Evolutionary conservation across 345 rosid species (phyloP).

Genomic region (rapeseed (Brassica napus)): DNA sequence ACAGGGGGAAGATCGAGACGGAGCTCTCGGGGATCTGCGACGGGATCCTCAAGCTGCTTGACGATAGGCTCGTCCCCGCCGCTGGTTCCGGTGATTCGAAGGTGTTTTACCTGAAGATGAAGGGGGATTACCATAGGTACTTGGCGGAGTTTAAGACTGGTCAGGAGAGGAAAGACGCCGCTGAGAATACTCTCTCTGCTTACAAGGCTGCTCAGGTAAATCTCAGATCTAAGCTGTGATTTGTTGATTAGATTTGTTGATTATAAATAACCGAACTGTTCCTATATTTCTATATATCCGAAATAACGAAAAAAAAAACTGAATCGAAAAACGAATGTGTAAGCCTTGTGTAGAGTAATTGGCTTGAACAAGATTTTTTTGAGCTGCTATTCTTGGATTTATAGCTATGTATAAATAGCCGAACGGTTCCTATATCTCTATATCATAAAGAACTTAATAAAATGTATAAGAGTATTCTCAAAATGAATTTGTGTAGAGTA

Average conservation of each 20-base stretch:
- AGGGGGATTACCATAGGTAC: conserved; percentile 93
- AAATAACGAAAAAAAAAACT: not conserved
- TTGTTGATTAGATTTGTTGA: not conserved
- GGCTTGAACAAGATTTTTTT: too few relatives aligned
- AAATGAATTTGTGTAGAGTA: too few relatives aligned
- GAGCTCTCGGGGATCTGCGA: conserved; percentile 84
- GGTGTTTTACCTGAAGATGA: conserved; percentile 94
- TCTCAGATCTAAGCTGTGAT: conserved; percentile 27
- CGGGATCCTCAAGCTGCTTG: conserved; percentile 86
- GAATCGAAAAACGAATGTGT: too few relatives aligned
- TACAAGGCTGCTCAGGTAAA: conserved; percentile 91
- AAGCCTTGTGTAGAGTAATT: too few relatives aligned
- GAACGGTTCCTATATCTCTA: too few relatives aligned
- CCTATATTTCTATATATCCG: not conserved
- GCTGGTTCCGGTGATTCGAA: conserved; percentile 79
- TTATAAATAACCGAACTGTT: not conserved
- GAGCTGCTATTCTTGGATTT: too few relatives aligned
- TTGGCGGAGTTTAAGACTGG: conserved; percentile 91
- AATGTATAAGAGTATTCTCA: too few relatives aligned
- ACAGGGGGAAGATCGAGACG: conserved; percentile 81
- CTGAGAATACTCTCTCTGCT: conserved; percentile 85
- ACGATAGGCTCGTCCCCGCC: conserved; percentile 67
- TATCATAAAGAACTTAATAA: too few relatives aligned
- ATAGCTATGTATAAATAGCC: too few relatives aligned
- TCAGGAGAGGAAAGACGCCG: conserved; percentile 89